Conservation (phyloP, 805 yeast genomes). For the Starmerella ratchasimensis region DNA sequence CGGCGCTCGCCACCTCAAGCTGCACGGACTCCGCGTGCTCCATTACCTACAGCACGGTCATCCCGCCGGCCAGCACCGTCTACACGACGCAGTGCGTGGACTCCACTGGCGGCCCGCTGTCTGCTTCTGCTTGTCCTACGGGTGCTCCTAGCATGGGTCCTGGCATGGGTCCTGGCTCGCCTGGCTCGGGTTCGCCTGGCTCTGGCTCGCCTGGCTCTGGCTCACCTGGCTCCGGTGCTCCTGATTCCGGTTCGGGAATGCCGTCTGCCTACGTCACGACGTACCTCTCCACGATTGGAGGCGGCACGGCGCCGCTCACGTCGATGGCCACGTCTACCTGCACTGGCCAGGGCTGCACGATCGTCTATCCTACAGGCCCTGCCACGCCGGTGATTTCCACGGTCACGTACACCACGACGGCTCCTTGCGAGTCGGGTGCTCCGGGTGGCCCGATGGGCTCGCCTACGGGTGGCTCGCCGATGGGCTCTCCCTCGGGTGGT, state of each 20-base stretch:
- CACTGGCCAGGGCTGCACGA: constrained; percentile 11
- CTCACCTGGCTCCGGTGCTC: no score
- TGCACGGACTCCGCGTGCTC: constrained; percentile 10
- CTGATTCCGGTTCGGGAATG: background rate
- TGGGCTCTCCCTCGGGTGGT: background rate
- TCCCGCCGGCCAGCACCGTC: background rate
- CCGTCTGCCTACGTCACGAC: background rate
- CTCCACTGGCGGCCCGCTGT: constrained; percentile 1
- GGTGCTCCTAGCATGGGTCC: background rate
- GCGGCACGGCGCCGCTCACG: constrained; percentile 1
- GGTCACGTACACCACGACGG: constrained; percentile 1
- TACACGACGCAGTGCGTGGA: constrained; percentile 5
- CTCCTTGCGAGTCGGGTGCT: background rate
- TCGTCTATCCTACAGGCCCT: constrained; percentile 5
- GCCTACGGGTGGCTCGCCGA: background rate
- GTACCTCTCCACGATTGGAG: constrained; percentile 5
- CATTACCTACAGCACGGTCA: constrained; percentile 4
- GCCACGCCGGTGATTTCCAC: constrained; percentile 5
- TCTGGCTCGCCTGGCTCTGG: no score
- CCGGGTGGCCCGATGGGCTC: background rate
- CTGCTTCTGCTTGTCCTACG: background rate
- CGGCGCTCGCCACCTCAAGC: constrained; percentile 1
- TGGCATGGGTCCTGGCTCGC: no score
- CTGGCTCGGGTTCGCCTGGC: no score
- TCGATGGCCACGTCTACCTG: constrained; percentile 4